Evolutionary conservation across 2,329 filamentous ascomycete species (phyloP), one percentile per base, ranked within the genome.

Genomic region (Colletotrichum graminicola): DNA sequence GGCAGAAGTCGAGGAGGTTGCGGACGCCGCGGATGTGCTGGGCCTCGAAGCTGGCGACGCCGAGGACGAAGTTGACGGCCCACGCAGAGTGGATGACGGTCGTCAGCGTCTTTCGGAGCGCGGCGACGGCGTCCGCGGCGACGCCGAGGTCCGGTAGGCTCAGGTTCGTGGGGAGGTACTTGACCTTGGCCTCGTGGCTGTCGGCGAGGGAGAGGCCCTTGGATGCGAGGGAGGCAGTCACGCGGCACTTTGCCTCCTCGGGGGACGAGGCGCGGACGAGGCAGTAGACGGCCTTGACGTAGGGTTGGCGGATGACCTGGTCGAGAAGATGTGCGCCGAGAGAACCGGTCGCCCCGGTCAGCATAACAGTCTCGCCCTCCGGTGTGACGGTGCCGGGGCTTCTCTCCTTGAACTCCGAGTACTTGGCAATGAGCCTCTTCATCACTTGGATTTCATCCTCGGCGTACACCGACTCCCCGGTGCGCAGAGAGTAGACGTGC

Each of bases 291-390:
- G 79, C 78, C 39, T 81, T 82, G n/a, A 92, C 84, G 47, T 89
- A 88, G 7, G 87, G 84, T 36, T 87, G 83, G 1, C 87, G 83
- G 4, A 89, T 87, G 1, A 92, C 82, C 18, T 90, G 85, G 0
- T 87, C 85, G 2, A 90, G 82, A 0, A 90, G 80, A 62, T 90
- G 88, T 0, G 88, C 85, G 4, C 90, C 90, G 0, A 92, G 80
- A 5, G 87, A 88, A 1, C 90, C 90, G 0, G 90, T 92, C 0
- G 85, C 85, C 11, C 90, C 90, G 1, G 90, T 91, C 11, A 92
- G 78, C 16, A 90, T 78, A 36, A 81, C 77, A 18, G 78, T 74
- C 41, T 81, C 78, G 26, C 77, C 76, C 1, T 78, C 76, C 0
- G 80, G 78, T 1, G 55, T 56, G 0, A 67, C 41, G 7, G 55